Evolutionary conservation across 768 basidiomycete genomes (phyloP), one percentile per base, ranked within the genome.

Genomic region (Psilocybe tampanensis): DNA sequence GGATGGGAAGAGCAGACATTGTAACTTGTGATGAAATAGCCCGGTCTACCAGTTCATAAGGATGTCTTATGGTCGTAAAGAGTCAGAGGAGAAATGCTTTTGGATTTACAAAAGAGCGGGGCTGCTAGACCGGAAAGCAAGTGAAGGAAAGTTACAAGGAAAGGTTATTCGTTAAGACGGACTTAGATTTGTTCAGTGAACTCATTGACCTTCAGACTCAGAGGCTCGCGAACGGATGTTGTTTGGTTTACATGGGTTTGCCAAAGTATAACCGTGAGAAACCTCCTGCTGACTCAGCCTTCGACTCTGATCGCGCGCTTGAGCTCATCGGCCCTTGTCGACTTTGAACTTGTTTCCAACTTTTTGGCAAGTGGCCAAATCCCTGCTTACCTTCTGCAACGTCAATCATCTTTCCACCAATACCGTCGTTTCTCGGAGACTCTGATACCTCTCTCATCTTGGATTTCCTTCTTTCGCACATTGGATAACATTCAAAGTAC

Each of bases 1-100:
- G 44, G 12, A 64, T 41, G 44, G 63, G 63, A 13, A 64, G 58
- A 23, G 19, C 44, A n/a, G 62, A 47, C 63, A 64, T 64, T 33
- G 45, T 23, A 22, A 9, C 24, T 22, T n/a, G 19, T 13, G 36
- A 6, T 39, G 36, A n/a, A n/a, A n/a, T n/a, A n/a, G n/a, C n/a
- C n/a, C n/a, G 36, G 36, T 39, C 29, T 29, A 29, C 29, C 4
- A 29, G 9, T 29, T 29, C 29, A 29, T 29, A 29, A 29, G 29
- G 29, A 29, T 29, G 4, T 9, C 29, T 29, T 29, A 9, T 4
- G 9, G 29, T 29, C 5, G 29, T 29, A 4, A 29, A 29, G 9
- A 5, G 29, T 5, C 29, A 29, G 29, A 29, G 29, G n/a, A n/a
- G n/a, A n/a, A n/a, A n/a, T n/a, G n/a, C n/a, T n/a, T n/a, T n/a